A percentile compares a stretch with the other conserved stretches of the same genome.
Conservation (phyloP, 148 eudicot genomes). For the Fagopyrum homotropicum region DNA sequence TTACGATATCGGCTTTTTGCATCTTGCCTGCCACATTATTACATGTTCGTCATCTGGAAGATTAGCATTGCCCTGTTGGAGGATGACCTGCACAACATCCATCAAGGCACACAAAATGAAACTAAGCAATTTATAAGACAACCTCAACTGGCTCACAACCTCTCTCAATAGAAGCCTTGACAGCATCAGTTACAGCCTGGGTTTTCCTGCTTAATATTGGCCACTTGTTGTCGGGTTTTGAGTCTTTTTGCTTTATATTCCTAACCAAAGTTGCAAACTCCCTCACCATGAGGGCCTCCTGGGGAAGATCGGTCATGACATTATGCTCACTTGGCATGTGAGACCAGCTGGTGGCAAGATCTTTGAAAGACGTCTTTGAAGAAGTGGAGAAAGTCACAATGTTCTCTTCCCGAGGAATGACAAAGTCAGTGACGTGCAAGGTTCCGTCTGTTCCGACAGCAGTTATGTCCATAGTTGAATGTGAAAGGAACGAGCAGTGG, state of each 20-base stretch:
- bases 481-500: conserved; percentile 45
- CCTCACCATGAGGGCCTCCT: conserved; percentile 43
- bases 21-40: no score
- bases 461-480: conserved; percentile 42
- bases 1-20: no score
- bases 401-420: conserved; percentile 27
- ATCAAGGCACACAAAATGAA: no score
- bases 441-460: conserved; percentile 42
- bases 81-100: no score
- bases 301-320: conserved; percentile 35
- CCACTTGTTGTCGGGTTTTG: conserved; percentile 38
- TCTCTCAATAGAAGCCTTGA: conserved; percentile 32
- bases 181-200: conserved; percentile 12
- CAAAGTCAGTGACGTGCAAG: conserved; percentile 32
- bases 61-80: no score
- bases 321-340: conserved; percentile 28
- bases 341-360: conserved; percentile 30
- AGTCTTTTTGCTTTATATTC: conserved; percentile 25
- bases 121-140: neutral
- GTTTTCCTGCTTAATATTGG: conserved; percentile 38
- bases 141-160: conserved; percentile 38
- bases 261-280: conserved; percentile 39
- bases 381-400: conserved; percentile 23
- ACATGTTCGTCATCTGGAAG: no score
- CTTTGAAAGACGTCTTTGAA: conserved; percentile 20